Evolutionary conservation across 257 asterid genomes (phyloP).

Genomic region (Phtheirospermum japonicum): DNA sequence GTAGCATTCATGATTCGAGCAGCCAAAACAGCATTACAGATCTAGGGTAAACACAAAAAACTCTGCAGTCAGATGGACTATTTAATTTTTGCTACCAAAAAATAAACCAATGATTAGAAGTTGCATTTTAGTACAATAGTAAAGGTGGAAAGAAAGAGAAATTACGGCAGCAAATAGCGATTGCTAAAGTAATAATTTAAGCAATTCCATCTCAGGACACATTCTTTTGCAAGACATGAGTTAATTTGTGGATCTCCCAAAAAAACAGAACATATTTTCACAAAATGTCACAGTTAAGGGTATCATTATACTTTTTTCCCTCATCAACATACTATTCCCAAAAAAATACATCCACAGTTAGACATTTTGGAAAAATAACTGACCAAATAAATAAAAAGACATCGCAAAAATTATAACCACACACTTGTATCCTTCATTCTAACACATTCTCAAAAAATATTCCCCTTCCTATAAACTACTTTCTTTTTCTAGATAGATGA

Average conservation of each 20-base stretch:
- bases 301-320: neutral
- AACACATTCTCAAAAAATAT: neutral
- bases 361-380: neutral
- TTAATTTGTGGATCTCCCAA: neutral
- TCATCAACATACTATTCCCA: neutral
- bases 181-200: neutral
- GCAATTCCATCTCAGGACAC: neutral
- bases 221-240: neutral
- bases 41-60: constrained; percentile 50
- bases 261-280: neutral
- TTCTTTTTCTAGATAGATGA: neutral
- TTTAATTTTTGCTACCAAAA: constrained; percentile 26
- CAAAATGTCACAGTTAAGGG: neutral
- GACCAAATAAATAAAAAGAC: neutral
- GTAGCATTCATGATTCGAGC: constrained; percentile 98
- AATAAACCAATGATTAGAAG: constrained; percentile 20
- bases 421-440: neutral
- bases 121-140: constrained; percentile 2
- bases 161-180: neutral
- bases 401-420: neutral
- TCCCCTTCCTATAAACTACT: neutral
- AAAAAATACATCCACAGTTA: neutral
- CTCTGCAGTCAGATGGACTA: constrained; percentile 28
- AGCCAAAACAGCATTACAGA: constrained; percentile 97
- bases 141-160: constrained; percentile 7